These are phyloP conservation scores for Teratosphaeria nubilosa DNA, from an alignment of 2,329 filamentous ascomycete species.

Conservation along the genomic window DNA sequence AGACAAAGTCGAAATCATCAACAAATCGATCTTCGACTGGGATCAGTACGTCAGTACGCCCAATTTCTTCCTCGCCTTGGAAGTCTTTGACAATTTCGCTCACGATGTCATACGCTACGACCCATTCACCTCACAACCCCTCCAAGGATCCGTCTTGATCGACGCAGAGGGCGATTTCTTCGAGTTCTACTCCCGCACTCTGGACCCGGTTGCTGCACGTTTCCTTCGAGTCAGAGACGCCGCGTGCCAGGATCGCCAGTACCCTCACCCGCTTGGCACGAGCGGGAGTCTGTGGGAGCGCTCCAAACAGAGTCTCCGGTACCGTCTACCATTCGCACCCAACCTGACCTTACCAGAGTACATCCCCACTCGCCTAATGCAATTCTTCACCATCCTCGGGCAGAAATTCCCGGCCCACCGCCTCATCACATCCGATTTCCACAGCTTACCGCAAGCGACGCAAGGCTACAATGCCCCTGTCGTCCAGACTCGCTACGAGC, in stretches of 20 bases:
- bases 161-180: conserved; percentile 80
- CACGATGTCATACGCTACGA: conserved; percentile 94
- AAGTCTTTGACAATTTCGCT: conserved; percentile 97
- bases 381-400: conserved; percentile 88
- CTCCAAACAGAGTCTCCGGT: conserved; percentile 35
- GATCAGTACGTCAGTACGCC: conserved; percentile 74
- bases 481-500: conserved; percentile 85
- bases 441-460: conserved; percentile 71
- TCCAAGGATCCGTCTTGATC: conserved; percentile 83
- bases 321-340: conserved; percentile 57
- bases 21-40: conserved; percentile 94
- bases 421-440: conserved; percentile 83
- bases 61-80: conserved; percentile 95
- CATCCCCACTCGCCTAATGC: conserved; percentile 87
- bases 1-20: conserved; percentile 86
- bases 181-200: conserved; percentile 74
- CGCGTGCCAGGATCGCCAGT: conserved; percentile 50
- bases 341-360: conserved; percentile 82
- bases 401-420: conserved; percentile 83
- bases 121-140: conserved; percentile 63
- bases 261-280: conserved; percentile 50
- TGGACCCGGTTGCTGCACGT: conserved; percentile 74
- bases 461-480: conserved; percentile 84
- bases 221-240: conserved; percentile 79
- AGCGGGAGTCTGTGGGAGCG: conserved; percentile 35